These are phyloP conservation scores for Spinacia oleracea DNA, from an alignment of 179 eudicot species.

Conservation along the genomic window DNA sequence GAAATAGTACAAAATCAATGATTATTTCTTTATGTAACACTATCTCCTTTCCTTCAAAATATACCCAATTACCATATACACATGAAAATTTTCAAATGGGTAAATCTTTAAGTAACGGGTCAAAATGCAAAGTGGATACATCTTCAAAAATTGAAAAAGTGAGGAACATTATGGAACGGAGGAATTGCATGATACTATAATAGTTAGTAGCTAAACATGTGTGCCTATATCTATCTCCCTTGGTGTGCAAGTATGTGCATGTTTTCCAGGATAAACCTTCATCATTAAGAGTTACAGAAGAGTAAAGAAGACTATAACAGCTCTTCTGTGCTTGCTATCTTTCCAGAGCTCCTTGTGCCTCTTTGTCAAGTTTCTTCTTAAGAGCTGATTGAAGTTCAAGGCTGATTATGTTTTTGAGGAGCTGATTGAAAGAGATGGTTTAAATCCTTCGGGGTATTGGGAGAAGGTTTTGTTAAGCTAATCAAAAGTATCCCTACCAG, in stretches of 20 bases:
- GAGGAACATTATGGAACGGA: too few species aligned
- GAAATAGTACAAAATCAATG: too few species aligned
- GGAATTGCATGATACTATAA: too few species aligned
- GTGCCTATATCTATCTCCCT: neutral
- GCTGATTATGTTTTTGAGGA: neutral
- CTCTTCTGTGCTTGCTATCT: neutral
- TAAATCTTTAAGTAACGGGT: too few species aligned
- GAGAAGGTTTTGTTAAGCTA: neutral
- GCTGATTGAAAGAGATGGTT: neutral
- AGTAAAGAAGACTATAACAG: neutral
- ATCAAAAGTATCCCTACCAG: neutral
- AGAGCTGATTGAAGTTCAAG: neutral
- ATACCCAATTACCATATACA: too few species aligned
- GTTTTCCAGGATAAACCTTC: neutral
- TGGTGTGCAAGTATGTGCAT: neutral
- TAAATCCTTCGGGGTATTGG: neutral
- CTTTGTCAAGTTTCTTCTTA: neutral
- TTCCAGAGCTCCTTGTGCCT: neutral
- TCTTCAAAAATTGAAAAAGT: too few species aligned
- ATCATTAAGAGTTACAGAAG: neutral
- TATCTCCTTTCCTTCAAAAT: too few species aligned
- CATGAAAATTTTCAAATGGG: too few species aligned
- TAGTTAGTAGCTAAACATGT: neutral
- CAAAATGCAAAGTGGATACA: too few species aligned
- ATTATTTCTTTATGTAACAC: too few species aligned